These are phyloP conservation scores for Obelidium mucronatum DNA, from an alignment of 192 early-diverging fungal species.

Conservation along the genomic window DNA sequence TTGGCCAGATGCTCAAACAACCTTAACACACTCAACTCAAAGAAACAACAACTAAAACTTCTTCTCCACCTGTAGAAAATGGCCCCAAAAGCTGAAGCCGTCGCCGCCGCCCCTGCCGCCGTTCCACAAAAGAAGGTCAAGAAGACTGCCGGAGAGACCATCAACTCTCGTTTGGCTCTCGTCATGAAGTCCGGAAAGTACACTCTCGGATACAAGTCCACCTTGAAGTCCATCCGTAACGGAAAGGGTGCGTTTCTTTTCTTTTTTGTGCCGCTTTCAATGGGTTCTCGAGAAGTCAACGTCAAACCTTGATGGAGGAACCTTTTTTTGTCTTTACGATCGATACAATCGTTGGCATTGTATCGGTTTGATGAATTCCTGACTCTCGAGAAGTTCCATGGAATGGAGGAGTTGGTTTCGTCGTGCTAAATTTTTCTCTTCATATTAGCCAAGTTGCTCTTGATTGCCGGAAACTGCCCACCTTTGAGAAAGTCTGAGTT, in stretches of 20 bases:
- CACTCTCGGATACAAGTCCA: conserved; percentile 98
- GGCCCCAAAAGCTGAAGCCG: conserved; percentile 35
- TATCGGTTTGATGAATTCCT: no score
- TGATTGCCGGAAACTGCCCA: conserved; percentile 99
- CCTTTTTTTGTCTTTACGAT: no score
- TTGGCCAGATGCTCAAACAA: no score
- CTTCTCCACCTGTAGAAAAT: no score
- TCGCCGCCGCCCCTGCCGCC: conserved; percentile 39
- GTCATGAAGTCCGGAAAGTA: conserved; percentile 99
- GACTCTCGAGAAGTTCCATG: conserved; percentile 35
- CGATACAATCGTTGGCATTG: no score
- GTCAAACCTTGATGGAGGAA: background rate
- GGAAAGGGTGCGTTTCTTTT: conserved; percentile 79
- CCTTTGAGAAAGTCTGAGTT: conserved; percentile 99
- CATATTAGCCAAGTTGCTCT: conserved; percentile 92
- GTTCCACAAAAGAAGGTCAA: conserved; percentile 80
- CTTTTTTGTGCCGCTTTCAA: background rate
- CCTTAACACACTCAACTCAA: no score
- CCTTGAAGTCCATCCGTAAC: conserved; percentile 95
- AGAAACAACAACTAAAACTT: no score
- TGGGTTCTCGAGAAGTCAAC: background rate
- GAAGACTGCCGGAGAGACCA: conserved; percentile 81
- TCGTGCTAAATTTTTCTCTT: conserved; percentile 12
- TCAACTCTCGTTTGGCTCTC: conserved; percentile 98
- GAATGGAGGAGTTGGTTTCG: conserved; percentile 48